These are phyloP conservation scores for Crepidotus variabilis DNA, from an alignment of 768 basidiomycete species.

Conservation along the genomic window DNA sequence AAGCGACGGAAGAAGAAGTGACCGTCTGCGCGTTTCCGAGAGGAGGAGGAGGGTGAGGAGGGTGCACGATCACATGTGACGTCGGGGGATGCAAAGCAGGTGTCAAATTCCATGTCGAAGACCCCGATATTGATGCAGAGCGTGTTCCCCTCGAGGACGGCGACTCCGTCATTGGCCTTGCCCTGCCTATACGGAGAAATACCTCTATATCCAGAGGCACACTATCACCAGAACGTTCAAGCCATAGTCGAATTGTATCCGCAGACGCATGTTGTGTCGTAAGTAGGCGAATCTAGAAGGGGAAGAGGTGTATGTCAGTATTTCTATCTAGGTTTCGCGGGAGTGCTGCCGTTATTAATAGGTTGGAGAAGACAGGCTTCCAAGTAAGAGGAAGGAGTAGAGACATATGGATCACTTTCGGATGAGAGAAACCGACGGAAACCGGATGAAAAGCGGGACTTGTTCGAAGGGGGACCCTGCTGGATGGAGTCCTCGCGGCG, in stretches of 20 bases:
- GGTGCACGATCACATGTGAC: conserved; percentile 36
- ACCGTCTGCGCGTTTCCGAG: conserved; percentile 28
- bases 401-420: background rate
- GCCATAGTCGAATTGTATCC: conserved; percentile 79
- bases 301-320: conserved; percentile 4
- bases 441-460: background rate
- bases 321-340: background rate
- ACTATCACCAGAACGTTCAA: conserved; percentile 69
- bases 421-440: conserved; percentile 2
- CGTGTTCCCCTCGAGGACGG: conserved; percentile 23
- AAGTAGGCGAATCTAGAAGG: conserved; percentile 62
- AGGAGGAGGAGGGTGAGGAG: conserved; percentile 24
- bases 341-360: conserved; percentile 6
- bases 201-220: conserved; percentile 81
- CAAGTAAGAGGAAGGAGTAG: background rate
- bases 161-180: conserved; percentile 18
- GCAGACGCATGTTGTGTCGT: conserved; percentile 69
- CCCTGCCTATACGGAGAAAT: conserved; percentile 51
- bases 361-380: background rate
- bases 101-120: conserved; percentile 30
- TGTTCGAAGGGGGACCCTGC: conserved; percentile 1
- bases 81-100: conserved; percentile 25
- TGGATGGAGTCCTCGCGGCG: background rate
- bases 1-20: conserved; percentile 35
- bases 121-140: conserved; percentile 25